phyloP scores from a whole-genome alignment of 768 basidiomycete species.

The Tylopilus balloui region DNA sequence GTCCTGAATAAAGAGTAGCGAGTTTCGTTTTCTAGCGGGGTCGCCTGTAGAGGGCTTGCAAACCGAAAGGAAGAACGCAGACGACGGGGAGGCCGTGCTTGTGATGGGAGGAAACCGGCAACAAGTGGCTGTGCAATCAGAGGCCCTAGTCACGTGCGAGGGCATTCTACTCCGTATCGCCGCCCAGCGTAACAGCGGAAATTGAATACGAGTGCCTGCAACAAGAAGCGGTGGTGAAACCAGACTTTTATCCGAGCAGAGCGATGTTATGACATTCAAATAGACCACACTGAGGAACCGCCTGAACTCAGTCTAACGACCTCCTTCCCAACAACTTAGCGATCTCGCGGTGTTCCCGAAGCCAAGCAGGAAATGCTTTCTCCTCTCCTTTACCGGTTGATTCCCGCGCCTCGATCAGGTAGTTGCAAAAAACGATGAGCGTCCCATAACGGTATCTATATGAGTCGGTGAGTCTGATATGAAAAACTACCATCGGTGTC shows the following conservation, averaged over 20 bases:
- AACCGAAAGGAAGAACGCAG: constrained; percentile 8
- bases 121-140: constrained; percentile 19
- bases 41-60: neutral
- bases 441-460: constrained; percentile 82
- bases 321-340: constrained; percentile 62
- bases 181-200: neutral
- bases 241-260: too few relatives aligned
- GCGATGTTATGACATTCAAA: neutral
- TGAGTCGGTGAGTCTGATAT: constrained; percentile 4
- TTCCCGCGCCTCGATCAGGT: constrained; percentile 68
- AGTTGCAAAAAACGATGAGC: constrained; percentile 92
- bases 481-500: constrained; percentile 22
- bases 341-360: constrained; percentile 81
- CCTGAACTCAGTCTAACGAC: constrained; percentile 55
- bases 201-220: neutral
- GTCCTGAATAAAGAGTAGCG: neutral
- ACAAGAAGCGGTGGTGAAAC: too few relatives aligned
- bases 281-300: neutral
- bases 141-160: constrained; percentile 23
- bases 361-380: constrained; percentile 75
- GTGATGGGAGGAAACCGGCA: constrained; percentile 19
- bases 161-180: neutral
- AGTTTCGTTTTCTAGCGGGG: neutral
- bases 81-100: constrained; percentile 1
- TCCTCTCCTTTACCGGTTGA: constrained; percentile 35